Evolutionary conservation across 768 basidiomycete species (phyloP), one percentile per base, ranked within the genome.

Genomic region (Rhizopogon salebrosus): DNA sequence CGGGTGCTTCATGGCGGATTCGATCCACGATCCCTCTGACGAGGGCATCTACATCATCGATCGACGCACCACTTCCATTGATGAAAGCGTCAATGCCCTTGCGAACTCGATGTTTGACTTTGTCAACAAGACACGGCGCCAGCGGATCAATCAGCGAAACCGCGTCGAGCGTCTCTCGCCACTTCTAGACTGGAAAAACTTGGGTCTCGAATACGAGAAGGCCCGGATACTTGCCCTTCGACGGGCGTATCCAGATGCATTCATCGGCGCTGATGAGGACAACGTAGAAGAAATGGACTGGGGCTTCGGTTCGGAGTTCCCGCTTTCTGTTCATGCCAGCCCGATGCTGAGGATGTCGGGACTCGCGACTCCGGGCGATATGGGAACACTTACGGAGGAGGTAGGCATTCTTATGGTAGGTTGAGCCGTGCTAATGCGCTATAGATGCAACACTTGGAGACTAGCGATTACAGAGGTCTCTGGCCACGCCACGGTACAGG

Each of bases 1-100:
- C 59, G 97, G 97, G 6, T 93, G 90, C 67, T 98, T 97, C 76
- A 95, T 98, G 91, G 92, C 95, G 69, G 97, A 99, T 65, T 77
- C 98, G 23, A 94, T 99, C 60, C 95, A 99, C 59, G 82, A 84
- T 13, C 93, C 95, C 0, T 83, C 92, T 56, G 94, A 95, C 50
- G 95, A 98, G 69, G 94, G 94, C 0, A 92, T 91, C 74, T 98
- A 97, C 70, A 98, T 98, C 66, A 85, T 98, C 60, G 95, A 98
- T 66, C 82, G 97, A 37, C 84, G 95, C 48, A 80, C 81, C 71
- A 84, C 92, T 64, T 89, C 87, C 16, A 83, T 95, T 42, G 94
- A 98, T 61, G 93, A 97, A 45, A 90, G 92, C 3, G 91, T 95
- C 62, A 85, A 78, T 71, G 86, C 88, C 65, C 83, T 99, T 41